Evolutionary conservation across 495 filamentous ascomycete genomes (phyloP), one percentile per base, ranked within the genome.

Genomic region (Sporormia fimetaria): DNA sequence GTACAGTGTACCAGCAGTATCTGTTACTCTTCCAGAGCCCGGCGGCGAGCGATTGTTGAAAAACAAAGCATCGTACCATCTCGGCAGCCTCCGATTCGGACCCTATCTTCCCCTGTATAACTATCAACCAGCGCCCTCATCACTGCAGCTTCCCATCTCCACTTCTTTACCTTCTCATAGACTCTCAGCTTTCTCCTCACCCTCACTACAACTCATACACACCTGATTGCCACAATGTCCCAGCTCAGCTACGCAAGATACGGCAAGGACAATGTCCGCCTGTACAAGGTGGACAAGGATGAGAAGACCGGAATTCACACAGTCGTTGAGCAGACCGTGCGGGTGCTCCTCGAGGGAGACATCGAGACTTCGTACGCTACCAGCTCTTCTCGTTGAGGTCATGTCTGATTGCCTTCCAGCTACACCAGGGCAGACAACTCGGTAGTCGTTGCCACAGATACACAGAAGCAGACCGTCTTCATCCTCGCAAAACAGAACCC

Each of bases 391-490:
- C 18, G 15, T 40, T 29, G 12, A 17, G 7, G 3, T n/a, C 14
- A 10, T 12, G 27, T 20, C 33, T 44, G 56, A 28, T 56, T 25
- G 12, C 11, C 16, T 20, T 25, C 16, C 51, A 87, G 82, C 37
- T 95, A 94, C 70, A 98, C 87, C 43, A 62, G 74, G 57, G 88
- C 85, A 54, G 90, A 98, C 66, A 98, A 98, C 70, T 83, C 80
- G 59, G 83, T 92, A 38, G 73, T 98, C 17, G 90, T 98, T 27
- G 87, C 90, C 36, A 98, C 90, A 26, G 90, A 98, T 64, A 88
- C 87, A 7, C 88, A 94, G 69, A 98, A 98, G 67, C 94, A 98
- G 66, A 94, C 87, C 48, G 78, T 85, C 66, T 94, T 88, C 65
- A 85, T 95, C 72, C 69, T 77, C 38, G 88, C 90, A 50, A 95